Evolutionary conservation across 2,329 filamentous ascomycete genomes (phyloP), one percentile per base, ranked within the genome.

Genomic region (Cladosporium cucumerinum): DNA sequence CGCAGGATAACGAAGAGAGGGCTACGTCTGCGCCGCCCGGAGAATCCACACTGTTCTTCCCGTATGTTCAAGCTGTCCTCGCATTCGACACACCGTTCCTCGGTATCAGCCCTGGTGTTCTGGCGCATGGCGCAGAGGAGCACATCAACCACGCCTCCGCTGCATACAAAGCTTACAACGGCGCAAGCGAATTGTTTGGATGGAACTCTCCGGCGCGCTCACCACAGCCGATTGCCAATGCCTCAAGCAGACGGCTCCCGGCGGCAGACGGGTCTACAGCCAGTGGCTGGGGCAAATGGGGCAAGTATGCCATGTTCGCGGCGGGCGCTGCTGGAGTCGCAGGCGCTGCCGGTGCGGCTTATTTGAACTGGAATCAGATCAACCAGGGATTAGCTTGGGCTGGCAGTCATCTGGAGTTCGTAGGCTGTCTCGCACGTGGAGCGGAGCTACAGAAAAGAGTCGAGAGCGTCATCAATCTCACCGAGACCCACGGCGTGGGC

Each of bases 1-100:
- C 34, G 43, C 46, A 46, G 21, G 48, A 32, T 34, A 63, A 61
- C 54, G 60, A 55, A 18, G 65, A 66, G 36, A 39, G 66, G 21
- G 11, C 67, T 12, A 54, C 67, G 5, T 68, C 71, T 32, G 65
- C 72, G 21, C 64, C 69, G 12, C 67, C 72, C 7, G 62, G 57
- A 25, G 61, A 48, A n/a, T n/a, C 65, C 5, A 51, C 60, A n/a
- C 26, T 96, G 75, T 94, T 97, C 89, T 98, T 98, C 76, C 94
- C 94, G 1, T 94, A 93, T 77, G 87, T 98, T 69, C 90, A 94
- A 78, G 94, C 91, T 69, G 86, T 98, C 28, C 85, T 98, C 57
- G 92, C 93, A 59, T 97, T 97, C 75, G 94, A 98, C 78, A 99
- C 95, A 0, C 95, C 95, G 0, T 99, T 91, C 76, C 84, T 95